Conservation (phyloP, 2,329 filamentous ascomycete genomes). For the Sporothrix globosa region DNA sequence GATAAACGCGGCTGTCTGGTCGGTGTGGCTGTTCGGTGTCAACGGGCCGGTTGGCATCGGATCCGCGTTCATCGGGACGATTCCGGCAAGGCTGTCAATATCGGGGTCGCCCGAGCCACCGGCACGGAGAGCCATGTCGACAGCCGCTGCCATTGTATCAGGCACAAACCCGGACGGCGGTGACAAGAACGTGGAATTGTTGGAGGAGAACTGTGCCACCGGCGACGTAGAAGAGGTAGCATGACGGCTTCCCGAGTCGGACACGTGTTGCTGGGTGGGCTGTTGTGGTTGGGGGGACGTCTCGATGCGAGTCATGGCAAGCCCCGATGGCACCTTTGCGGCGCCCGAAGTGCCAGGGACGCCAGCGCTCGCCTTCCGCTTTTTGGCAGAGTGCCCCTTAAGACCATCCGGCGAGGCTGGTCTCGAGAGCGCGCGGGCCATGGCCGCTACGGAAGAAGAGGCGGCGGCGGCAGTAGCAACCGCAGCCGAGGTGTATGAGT, state of each 20-base stretch:
- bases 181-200: conserved; percentile 47
- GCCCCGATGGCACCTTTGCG: conserved; percentile 68
- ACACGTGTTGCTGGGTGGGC: conserved; percentile 44
- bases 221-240: conserved; percentile 47
- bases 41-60: conserved; percentile 53
- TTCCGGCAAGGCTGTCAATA: conserved; percentile 36
- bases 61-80: conserved; percentile 34
- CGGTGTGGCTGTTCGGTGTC: conserved; percentile 67
- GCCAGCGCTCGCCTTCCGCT: conserved; percentile 72
- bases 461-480: conserved; percentile 38
- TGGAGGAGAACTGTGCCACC: conserved; percentile 60
- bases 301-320: conserved; percentile 83
- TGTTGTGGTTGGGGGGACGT: conserved; percentile 50
- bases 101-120: conserved; percentile 35
- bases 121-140: conserved; percentile 37
- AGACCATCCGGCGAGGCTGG: conserved; percentile 71
- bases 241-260: conserved; percentile 38
- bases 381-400: conserved; percentile 71
- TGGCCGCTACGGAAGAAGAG: conserved; percentile 38
- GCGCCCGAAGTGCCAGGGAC: conserved; percentile 42
- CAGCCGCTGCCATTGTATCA: conserved; percentile 36
- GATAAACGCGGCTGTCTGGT: conserved; percentile 60
- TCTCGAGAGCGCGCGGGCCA: conserved; percentile 66
- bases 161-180: conserved; percentile 41
- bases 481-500: neutral